phyloP scores from a whole-genome alignment of 768 basidiomycete species.

The Lenzites betulinus region DNA sequence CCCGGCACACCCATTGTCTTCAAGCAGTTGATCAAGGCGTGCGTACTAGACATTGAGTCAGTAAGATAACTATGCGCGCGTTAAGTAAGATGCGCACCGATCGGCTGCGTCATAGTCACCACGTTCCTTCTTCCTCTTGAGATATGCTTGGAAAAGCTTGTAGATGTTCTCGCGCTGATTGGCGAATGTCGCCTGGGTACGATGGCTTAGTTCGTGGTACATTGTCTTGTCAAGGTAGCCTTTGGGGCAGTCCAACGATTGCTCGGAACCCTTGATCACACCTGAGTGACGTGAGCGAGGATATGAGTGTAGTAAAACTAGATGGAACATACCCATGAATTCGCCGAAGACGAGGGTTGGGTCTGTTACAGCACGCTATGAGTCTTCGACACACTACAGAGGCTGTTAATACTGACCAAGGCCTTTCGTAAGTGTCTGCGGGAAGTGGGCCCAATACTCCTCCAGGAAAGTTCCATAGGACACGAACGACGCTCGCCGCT shows the following conservation, averaged over 20 bases:
- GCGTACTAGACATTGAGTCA: conserved; percentile 37
- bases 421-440: conserved; percentile 43
- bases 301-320: background rate
- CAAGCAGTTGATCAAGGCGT: conserved; percentile 27
- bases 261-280: conserved; percentile 68
- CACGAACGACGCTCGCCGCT: conserved; percentile 31
- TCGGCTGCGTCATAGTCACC: conserved; percentile 62
- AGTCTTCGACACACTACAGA: background rate
- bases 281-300: conserved; percentile 24
- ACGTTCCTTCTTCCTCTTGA: conserved; percentile 45
- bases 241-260: conserved; percentile 37
- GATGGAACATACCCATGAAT: conserved; percentile 51
- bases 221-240: conserved; percentile 44
- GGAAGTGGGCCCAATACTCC: conserved; percentile 62
- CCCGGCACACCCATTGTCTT: conserved; percentile 36
- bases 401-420: conserved; percentile 43
- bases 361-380: conserved; percentile 40
- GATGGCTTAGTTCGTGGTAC: conserved; percentile 52
- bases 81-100: conserved; percentile 37
- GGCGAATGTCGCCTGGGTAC: conserved; percentile 57
- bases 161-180: conserved; percentile 51
- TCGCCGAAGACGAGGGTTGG: conserved; percentile 65
- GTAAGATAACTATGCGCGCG: background rate
- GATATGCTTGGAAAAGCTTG: conserved; percentile 54
- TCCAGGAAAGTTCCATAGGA: conserved; percentile 50